These are phyloP conservation scores for Microthlaspi erraticum DNA, from an alignment of 345 rosid genomes.

Conservation along the genomic window DNA sequence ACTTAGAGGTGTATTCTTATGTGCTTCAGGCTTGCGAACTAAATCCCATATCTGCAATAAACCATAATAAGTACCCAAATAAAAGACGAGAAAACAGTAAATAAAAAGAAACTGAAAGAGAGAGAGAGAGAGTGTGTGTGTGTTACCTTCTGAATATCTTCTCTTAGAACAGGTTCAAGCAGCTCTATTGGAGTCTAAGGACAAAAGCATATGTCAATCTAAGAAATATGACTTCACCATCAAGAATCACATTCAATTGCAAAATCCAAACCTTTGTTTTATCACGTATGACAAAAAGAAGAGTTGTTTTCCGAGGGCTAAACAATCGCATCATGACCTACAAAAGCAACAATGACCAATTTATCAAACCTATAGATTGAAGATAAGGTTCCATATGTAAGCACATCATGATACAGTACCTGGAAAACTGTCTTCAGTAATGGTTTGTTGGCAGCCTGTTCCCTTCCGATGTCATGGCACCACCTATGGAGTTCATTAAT, in stretches of 20 bases:
- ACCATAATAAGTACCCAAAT: conserved; percentile 19
- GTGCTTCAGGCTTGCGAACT: conserved; percentile 78
- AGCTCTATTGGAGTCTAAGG: conserved; percentile 74
- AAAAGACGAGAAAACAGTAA: conserved; percentile 18
- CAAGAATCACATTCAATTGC: conserved; percentile 16
- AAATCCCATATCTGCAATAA: conserved; percentile 77
- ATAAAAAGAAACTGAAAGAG: neutral
- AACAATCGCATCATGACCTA: conserved; percentile 91
- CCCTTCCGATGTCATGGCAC: conserved; percentile 96
- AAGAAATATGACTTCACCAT: conserved; percentile 19
- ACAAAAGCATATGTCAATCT: conserved; percentile 16
- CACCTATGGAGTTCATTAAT: conserved; percentile 56
- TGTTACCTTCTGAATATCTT: conserved; percentile 80
- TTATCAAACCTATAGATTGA: conserved; percentile 23
- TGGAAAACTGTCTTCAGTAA: conserved; percentile 89
- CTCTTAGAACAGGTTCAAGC: conserved; percentile 70
- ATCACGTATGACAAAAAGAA: conserved; percentile 91
- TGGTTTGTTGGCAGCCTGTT: conserved; percentile 92
- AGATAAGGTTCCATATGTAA: conserved; percentile 14
- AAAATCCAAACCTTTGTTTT: conserved; percentile 65
- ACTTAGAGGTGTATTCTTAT: conserved; percentile 68
- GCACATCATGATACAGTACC: conserved; percentile 51
- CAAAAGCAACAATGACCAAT: conserved; percentile 22
- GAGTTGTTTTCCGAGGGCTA: conserved; percentile 88
- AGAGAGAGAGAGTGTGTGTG: neutral